phyloP scores from a whole-genome alignment of 148 eudicot genomes.

The Amaranthus cruentus region DNA sequence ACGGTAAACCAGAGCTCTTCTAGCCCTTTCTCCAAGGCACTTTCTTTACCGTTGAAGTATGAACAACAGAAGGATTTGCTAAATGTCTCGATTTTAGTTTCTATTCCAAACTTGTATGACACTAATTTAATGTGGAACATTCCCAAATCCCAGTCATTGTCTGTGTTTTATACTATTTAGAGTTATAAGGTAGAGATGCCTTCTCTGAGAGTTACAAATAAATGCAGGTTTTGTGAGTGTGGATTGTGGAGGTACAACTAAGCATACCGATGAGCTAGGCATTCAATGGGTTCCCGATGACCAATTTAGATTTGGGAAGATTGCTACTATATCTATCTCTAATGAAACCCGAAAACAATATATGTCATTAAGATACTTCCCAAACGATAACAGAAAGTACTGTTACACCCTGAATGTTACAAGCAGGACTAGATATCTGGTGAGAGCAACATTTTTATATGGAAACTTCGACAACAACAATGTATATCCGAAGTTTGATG shows the following conservation, averaged over 20 bases:
- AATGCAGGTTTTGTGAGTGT: slow-evolving; percentile 75
- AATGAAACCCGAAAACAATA: slow-evolving; percentile 70
- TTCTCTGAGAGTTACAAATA: slow-evolving; percentile 1
- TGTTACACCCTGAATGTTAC: slow-evolving; percentile 78
- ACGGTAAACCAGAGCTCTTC: too few relatives aligned
- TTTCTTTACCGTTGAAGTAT: too few relatives aligned
- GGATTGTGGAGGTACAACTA: slow-evolving; percentile 75
- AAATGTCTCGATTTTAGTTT: neutral
- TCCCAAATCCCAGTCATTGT: neutral
- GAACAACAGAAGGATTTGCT: too few relatives aligned
- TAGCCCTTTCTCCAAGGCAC: too few relatives aligned
- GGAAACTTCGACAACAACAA: slow-evolving; percentile 81
- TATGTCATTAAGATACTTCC: slow-evolving; percentile 67
- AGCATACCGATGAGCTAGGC: slow-evolving; percentile 74
- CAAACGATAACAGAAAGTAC: slow-evolving; percentile 73
- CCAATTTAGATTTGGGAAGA: slow-evolving; percentile 44
- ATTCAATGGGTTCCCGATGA: slow-evolving; percentile 75
- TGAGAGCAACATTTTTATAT: slow-evolving; percentile 89
- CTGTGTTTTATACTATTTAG: neutral
- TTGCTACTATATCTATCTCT: slow-evolving; percentile 51
- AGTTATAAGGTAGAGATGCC: slow-evolving; percentile 13
- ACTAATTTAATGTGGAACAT: too few relatives aligned
- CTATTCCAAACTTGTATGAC: neutral
- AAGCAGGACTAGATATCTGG: slow-evolving; percentile 71
- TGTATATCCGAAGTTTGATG: slow-evolving; percentile 90